A percentile compares a stretch with the other conserved stretches of the same genome.
These are phyloP conservation scores for Rehmannia glutinosa DNA, from an alignment of 257 asterid species.

Conservation along the genomic window DNA sequence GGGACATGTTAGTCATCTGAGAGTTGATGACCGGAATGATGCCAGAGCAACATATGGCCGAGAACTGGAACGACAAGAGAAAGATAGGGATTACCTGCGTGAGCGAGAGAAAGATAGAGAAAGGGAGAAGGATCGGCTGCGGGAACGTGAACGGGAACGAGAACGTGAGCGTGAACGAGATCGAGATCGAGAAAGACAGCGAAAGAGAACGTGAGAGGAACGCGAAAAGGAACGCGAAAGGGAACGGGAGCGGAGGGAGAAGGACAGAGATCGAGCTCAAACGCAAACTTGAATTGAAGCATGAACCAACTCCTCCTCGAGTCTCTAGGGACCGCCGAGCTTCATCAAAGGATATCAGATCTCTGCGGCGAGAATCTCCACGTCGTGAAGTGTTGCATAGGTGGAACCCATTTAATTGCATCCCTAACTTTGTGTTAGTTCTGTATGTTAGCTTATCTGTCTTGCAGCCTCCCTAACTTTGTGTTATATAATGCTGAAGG, in stretches of 20 bases:
- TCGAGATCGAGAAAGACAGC: conserved; percentile 54
- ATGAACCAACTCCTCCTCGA: conserved; percentile 74
- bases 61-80: conserved; percentile 72
- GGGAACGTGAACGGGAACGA: conserved; percentile 45
- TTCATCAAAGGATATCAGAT: conserved; percentile 67
- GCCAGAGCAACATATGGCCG: conserved; percentile 57
- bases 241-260: conserved; percentile 64
- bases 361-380: conserved; percentile 77
- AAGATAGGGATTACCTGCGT: conserved; percentile 61
- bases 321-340: conserved; percentile 75
- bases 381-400: conserved; percentile 79
- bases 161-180: too few species aligned
- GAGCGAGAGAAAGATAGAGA: conserved; percentile 80
- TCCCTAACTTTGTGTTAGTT: conserved; percentile 54
- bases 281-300: conserved; percentile 55
- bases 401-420: conserved; percentile 73
- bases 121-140: conserved; percentile 58
- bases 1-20: conserved; percentile 52
- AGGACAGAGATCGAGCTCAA: conserved; percentile 69
- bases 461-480: conserved; percentile 72
- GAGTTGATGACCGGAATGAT: conserved; percentile 66
- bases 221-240: conserved; percentile 55
- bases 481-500: conserved; percentile 93
- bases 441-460: conserved; percentile 55
- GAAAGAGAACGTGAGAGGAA: conserved; percentile 52